Evolutionary conservation across 305 asterid genomes (phyloP).

Genomic region (Solanum hybrid): DNA sequence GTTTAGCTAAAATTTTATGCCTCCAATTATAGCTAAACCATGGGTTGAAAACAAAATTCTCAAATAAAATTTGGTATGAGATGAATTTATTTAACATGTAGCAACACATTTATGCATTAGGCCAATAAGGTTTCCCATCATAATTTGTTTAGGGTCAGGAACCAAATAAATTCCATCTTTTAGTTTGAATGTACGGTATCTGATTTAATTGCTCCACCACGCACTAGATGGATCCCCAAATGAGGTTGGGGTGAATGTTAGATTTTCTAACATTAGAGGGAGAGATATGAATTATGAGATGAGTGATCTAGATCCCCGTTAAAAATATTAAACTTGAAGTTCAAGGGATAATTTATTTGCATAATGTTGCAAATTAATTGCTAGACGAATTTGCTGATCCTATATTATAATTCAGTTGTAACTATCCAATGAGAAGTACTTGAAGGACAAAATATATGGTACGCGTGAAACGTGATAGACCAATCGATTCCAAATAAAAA

Average conservation of each 20-base stretch:
- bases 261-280: not conserved
- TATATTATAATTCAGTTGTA: no score
- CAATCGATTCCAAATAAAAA: not conserved
- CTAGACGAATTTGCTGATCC: not conserved
- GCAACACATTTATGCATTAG: not conserved
- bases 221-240: not conserved
- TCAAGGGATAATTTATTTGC: not conserved
- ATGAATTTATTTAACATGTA: not conserved
- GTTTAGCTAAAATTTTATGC: not conserved
- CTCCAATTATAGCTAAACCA: not conserved
- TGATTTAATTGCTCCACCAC: not conserved
- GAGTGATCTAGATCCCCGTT: not conserved
- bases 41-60: not conserved
- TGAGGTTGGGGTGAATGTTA: not conserved
- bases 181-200: not conserved
- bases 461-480: not conserved
- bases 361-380: not conserved
- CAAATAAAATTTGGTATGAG: not conserved
- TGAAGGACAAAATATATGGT: not conserved
- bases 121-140: not conserved
- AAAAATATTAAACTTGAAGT: not conserved
- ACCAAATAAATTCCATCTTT: not conserved
- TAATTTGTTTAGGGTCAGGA: not conserved
- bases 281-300: not conserved
- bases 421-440: not conserved